These are phyloP conservation scores for Candolleomyces efflorescens DNA, from an alignment of 768 basidiomycete genomes.

Conservation along the genomic window DNA sequence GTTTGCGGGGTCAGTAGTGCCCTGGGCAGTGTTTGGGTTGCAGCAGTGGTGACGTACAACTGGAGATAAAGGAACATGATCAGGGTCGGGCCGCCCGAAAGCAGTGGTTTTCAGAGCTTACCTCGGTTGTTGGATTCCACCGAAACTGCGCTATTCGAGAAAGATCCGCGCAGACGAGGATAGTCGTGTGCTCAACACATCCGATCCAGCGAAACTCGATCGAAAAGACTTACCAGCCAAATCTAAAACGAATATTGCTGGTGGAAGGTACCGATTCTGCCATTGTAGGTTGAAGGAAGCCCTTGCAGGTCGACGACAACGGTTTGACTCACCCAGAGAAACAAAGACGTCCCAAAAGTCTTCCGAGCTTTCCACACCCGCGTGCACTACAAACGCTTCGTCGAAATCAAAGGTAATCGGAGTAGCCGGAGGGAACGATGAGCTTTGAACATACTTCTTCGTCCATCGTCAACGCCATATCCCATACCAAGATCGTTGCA, in stretches of 20 bases:
- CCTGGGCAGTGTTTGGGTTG: background rate
- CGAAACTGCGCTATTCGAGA: constrained; percentile 17
- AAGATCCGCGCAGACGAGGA: no score
- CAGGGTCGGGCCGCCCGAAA: background rate
- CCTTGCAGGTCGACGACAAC: background rate
- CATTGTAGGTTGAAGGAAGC: background rate
- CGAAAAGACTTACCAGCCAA: constrained; percentile 9
- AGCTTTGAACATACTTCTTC: constrained; percentile 11
- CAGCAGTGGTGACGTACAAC: constrained; percentile 9
- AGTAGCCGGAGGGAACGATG: background rate
- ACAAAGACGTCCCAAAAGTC: constrained; percentile 18
- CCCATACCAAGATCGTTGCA: constrained; percentile 20
- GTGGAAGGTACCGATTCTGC: constrained; percentile 21
- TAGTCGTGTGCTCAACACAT: background rate
- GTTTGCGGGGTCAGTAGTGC: background rate
- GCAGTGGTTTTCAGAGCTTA: background rate
- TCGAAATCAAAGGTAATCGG: background rate
- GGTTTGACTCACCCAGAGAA: constrained; percentile 14
- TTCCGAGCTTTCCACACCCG: constrained; percentile 18
- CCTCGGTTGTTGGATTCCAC: constrained; percentile 12
- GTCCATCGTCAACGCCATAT: constrained; percentile 18
- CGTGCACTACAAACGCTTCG: constrained; percentile 6
- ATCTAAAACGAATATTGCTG: constrained; percentile 16
- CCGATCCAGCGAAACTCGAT: background rate
- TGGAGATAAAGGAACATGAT: constrained; percentile 3